Evolutionary conservation across 2,329 filamentous ascomycete genomes (phyloP).

Genomic region (Colletotrichum eremochloae): DNA sequence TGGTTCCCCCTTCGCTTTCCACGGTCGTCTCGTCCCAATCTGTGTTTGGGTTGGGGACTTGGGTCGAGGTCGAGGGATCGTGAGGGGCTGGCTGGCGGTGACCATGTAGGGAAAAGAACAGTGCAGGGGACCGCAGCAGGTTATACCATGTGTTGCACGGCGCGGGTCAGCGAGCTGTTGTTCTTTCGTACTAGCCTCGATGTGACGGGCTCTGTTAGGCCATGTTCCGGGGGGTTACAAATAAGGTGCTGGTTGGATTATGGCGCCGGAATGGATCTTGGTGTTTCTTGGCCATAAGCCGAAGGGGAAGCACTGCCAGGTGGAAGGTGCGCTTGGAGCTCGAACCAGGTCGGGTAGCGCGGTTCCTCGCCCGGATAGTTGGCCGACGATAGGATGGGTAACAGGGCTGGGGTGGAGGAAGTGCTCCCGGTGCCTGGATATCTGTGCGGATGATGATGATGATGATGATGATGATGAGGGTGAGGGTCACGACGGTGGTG

Average conservation of each 20-base stretch:
- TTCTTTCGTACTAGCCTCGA: constrained; percentile 20
- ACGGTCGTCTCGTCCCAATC: constrained; percentile 17
- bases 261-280: constrained; percentile 24
- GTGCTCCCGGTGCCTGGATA: not conserved
- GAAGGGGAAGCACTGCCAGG: constrained; percentile 1
- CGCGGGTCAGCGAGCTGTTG: constrained; percentile 22
- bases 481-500: not conserved
- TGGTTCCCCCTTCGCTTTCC: too few relatives aligned
- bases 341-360: constrained; percentile 11
- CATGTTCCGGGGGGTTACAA: constrained; percentile 12
- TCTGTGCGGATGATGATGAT: not conserved
- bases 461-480: not conserved
- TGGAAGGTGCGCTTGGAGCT: not conserved
- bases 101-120: constrained; percentile 21
- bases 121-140: constrained; percentile 19
- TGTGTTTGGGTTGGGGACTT: constrained; percentile 22
- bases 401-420: not conserved
- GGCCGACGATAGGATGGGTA: not conserved
- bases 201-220: not conserved
- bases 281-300: constrained; percentile 9
- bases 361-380: constrained; percentile 3
- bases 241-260: constrained; percentile 4
- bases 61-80: constrained; percentile 6
- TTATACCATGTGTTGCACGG: constrained; percentile 28
- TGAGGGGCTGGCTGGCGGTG: constrained; percentile 5